Evolutionary conservation across 2,329 filamentous ascomycete genomes (phyloP).

Genomic region (Claviceps cyperi): DNA sequence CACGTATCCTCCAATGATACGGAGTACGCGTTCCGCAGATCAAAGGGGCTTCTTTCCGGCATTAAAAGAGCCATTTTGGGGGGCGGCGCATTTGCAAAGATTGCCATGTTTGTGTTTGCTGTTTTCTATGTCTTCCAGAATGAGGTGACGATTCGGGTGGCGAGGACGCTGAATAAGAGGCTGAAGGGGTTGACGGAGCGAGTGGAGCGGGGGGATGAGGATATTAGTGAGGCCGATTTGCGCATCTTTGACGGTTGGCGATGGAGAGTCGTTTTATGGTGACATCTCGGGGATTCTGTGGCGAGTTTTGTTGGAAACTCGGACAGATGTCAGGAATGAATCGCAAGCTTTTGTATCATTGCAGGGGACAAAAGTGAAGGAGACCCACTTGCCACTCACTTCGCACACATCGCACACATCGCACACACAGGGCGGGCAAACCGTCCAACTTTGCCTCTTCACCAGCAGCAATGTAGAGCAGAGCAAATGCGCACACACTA

Average conservation of each 20-base stretch:
- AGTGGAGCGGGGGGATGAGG: slow-evolving; percentile 32
- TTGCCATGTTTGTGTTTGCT: slow-evolving; percentile 41
- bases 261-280: slow-evolving; percentile 39
- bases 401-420: too few species aligned
- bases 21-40: slow-evolving; percentile 41
- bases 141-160: slow-evolving; percentile 41
- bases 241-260: slow-evolving; percentile 38
- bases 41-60: slow-evolving; percentile 33
- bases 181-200: slow-evolving; percentile 32
- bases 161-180: slow-evolving; percentile 34
- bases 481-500: neutral
- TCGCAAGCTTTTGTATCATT: too few species aligned
- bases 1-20: slow-evolving; percentile 32
- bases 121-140: slow-evolving; percentile 45
- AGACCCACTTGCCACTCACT: neutral
- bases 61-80: slow-evolving; percentile 32
- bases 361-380: too few species aligned
- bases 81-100: slow-evolving; percentile 29
- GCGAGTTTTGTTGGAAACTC: too few species aligned
- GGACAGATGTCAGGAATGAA: too few species aligned
- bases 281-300: slow-evolving; percentile 1
- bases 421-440: neutral
- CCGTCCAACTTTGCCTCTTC: neutral
- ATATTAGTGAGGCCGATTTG: slow-evolving; percentile 33
- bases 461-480: neutral